Evolutionary conservation across 352 stramenopile genomes (phyloP).

Genomic region (Phytopythium oedochilum): DNA sequence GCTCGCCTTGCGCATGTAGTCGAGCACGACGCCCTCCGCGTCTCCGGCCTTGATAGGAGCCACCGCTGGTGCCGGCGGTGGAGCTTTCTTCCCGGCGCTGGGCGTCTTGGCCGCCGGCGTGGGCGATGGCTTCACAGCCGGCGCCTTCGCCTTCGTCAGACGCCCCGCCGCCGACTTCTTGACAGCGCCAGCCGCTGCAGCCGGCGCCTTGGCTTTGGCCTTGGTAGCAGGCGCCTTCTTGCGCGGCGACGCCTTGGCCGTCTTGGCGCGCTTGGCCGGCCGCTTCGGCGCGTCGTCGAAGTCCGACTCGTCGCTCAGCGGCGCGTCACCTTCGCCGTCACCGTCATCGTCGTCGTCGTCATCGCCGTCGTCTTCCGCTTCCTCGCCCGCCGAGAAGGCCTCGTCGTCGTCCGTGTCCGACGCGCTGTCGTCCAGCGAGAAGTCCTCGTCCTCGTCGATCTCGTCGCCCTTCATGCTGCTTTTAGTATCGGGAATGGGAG

Average conservation of each 20-base stretch:
- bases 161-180: constrained; percentile 8
- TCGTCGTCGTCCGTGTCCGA: constrained; percentile 33
- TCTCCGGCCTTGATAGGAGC: constrained; percentile 34
- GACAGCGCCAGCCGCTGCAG: constrained; percentile 2
- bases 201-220: constrained; percentile 18
- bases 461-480: constrained; percentile 18
- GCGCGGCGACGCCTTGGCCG: background rate
- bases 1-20: constrained; percentile 81
- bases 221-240: constrained; percentile 9
- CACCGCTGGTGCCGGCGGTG: constrained; percentile 7
- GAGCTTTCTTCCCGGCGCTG: background rate
- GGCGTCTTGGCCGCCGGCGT: constrained; percentile 10
- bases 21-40: constrained; percentile 44
- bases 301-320: constrained; percentile 32
- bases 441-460: constrained; percentile 49
- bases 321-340: constrained; percentile 18
- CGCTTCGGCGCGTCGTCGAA: constrained; percentile 26
- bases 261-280: constrained; percentile 17
- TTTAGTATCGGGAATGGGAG: too few species aligned
- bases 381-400: constrained; percentile 18
- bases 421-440: constrained; percentile 50
- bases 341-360: constrained; percentile 25
- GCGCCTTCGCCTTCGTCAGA: background rate
- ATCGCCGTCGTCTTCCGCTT: constrained; percentile 24
- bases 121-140: constrained; percentile 4